Conservation (phyloP, 2,329 filamentous ascomycete species). For the Aspergillus ruber region DNA sequence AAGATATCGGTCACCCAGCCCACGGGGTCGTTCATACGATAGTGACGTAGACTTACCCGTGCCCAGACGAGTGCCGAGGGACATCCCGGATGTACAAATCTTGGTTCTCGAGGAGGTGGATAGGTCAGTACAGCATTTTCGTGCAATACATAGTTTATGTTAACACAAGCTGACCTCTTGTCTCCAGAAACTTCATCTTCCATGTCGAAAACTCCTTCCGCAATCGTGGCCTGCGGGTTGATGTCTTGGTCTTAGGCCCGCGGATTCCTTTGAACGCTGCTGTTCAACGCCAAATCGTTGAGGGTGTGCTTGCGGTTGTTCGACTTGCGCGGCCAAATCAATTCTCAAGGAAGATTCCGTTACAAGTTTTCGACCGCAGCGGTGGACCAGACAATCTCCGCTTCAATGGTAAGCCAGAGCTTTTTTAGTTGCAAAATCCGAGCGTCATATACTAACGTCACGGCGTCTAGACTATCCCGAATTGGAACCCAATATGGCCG, state of each 20-base stretch:
- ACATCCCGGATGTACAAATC: constrained; percentile 86
- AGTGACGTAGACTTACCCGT: constrained; percentile 61
- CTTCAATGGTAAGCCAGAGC: constrained; percentile 57
- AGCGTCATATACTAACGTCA: constrained; percentile 8
- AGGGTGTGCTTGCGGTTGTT: constrained; percentile 80
- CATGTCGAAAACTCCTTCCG: constrained; percentile 76
- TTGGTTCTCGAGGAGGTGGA: constrained; percentile 72
- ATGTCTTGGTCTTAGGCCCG: constrained; percentile 73
- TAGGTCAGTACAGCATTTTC: constrained; percentile 30
- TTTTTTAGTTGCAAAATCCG: neutral
- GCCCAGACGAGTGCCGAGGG: constrained; percentile 63
- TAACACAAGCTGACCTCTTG: constrained; percentile 9
- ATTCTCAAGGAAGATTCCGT: constrained; percentile 63
- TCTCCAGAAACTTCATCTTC: constrained; percentile 62
- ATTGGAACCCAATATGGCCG: constrained; percentile 69
- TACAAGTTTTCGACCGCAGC: constrained; percentile 80
- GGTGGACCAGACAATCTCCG: constrained; percentile 67
- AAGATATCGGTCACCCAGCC: constrained; percentile 64
- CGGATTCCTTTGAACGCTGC: constrained; percentile 70
- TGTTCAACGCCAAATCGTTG: constrained; percentile 76
- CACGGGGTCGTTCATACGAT: constrained; percentile 50
- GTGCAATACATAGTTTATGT: neutral
- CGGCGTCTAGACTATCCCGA: constrained; percentile 64
- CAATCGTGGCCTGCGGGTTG: constrained; percentile 63
- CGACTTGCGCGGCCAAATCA: constrained; percentile 68